Evolutionary conservation across 1,284 basidiomycete species (phyloP).

Genomic region (Xanthoconium separans): DNA sequence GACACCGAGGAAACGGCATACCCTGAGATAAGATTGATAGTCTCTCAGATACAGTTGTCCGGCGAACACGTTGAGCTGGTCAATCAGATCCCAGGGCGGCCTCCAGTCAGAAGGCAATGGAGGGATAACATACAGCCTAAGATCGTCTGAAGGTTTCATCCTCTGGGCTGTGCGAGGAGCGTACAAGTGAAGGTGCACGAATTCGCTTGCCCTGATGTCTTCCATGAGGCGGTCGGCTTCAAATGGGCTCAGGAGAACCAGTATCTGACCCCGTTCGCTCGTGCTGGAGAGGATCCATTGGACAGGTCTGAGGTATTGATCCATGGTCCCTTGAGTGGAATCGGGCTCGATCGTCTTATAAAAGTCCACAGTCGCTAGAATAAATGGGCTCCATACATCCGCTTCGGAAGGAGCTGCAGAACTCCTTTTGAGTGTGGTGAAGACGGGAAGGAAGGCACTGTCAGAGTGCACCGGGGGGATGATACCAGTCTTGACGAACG

Average conservation of each 20-base stretch:
- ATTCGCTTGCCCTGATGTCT: neutral
- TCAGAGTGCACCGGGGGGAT: neutral
- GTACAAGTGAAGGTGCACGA: neutral
- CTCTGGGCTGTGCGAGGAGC: neutral
- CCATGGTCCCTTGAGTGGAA: neutral
- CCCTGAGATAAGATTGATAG: neutral
- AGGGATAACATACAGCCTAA: neutral
- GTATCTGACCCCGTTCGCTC: neutral
- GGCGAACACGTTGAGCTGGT: neutral
- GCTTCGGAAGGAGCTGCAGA: neutral
- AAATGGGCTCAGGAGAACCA: neutral
- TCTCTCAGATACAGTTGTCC: neutral
- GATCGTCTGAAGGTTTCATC: conserved; percentile 1
- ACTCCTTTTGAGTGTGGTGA: neutral
- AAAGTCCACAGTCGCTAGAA: too few species aligned
- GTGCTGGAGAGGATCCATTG: neutral
- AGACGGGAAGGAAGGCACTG: neutral
- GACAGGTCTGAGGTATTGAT: neutral
- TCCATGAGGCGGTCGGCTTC: neutral
- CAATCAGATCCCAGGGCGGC: neutral
- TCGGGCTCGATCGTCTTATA: neutral
- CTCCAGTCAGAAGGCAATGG: neutral
- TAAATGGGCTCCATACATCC: neutral
- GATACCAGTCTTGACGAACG: neutral
- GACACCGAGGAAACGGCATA: neutral